Base-by-base conservation (phyloP, 2,329 filamentous ascomycete genomes). In the Clarireedia monteithiana region DNA sequence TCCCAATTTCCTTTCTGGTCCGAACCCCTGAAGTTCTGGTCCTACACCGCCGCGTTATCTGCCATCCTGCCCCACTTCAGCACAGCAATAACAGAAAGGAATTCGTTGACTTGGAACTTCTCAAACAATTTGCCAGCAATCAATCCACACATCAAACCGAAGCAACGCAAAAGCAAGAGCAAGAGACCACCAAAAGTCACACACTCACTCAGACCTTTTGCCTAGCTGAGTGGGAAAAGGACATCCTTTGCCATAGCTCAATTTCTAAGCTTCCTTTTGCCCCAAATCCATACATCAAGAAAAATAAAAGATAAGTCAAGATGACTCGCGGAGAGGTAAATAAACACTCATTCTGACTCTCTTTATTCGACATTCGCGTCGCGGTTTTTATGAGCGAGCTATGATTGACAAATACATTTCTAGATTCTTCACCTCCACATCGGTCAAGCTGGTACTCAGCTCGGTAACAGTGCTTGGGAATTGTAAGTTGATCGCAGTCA, bases 381-480 rank as follows among this genome's bases (percentile, higher is more conserved):
- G 51, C 56, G 48, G 15, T 55, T 24, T 24, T 49, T 27, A 17
- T 20, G 12, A 46, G 10, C 30, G 30, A 46, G 45, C 23, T n/a
- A n/a, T 46, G 34, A 50, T 48, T 57, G 26, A 57, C 47, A 46
- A 49, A 17, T 20, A 6, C 6, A 6, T 42, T 17, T 47, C 23
- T 48, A 85, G 82, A 79, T 86, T 70, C 80, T 79, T 69, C 83
- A 86, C 72, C 73, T 86, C 65, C 82, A 85, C 70, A 82, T 86
- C 70, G 83, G 83, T 71, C 83, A 86, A 74, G 83, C 83, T 71
- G 83, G 83, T 70, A 78, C 76, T 55, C 83, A 86, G 76, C 78
- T 86, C 58, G 83, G 83, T 66, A 85, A 85, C 74, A 81, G 78
- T 67, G 83, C 82, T 64, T 86, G 83, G 83, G 82, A 86, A 72